Evolutionary conservation across 495 filamentous ascomycete species (phyloP), one percentile per base, ranked within the genome.

Genomic region (Penicillium silybi): DNA sequence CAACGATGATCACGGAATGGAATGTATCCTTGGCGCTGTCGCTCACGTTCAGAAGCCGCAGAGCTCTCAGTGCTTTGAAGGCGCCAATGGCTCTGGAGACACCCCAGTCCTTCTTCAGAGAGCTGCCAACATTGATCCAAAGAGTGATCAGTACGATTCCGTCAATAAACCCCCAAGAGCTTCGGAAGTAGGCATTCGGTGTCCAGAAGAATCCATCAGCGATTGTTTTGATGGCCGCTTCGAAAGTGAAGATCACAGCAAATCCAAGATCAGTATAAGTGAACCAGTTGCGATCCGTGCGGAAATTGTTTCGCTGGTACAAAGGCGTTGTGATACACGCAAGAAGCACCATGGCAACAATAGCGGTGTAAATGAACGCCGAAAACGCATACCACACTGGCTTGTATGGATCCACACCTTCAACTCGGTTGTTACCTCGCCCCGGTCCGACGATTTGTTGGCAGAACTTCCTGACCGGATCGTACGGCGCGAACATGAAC

Each of bases 121-220:
- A 85, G 13, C 92, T 89, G 29, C 83, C 73, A 48, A 99, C 93
- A 62, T 92, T 97, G 62, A 96, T 88, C 93, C 93, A 99, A 6
- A 99, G 84, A 0, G 93, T 97, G 50, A 96, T 68, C 41, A 99
- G 77, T 51, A 99, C 93, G 45, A 97, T 61, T 22, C 87, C 93
- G 65, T 99, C 93, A 50, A 99, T 97, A 49, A 96, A 85, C 22
- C 93, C 93, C 93, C 93, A 99, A 0, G 92, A 92, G 54, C 93
- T 88, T 54, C 93, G 83, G 67, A 96, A 93, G 58, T 95, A 99
- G 4, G 93, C 95, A 72, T 99, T 97, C 0, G 93, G 93, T 0
- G 93, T 96, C 83, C 86, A 97, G 68, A 97, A 92, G 61, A 96
- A 88, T 17, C 93, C 93, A 73, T 99, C 93, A 0, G 93, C 93